These are phyloP conservation scores for Guadua angustifolia DNA, from an alignment of 176 grass and related monocot species.

Conservation along the genomic window DNA sequence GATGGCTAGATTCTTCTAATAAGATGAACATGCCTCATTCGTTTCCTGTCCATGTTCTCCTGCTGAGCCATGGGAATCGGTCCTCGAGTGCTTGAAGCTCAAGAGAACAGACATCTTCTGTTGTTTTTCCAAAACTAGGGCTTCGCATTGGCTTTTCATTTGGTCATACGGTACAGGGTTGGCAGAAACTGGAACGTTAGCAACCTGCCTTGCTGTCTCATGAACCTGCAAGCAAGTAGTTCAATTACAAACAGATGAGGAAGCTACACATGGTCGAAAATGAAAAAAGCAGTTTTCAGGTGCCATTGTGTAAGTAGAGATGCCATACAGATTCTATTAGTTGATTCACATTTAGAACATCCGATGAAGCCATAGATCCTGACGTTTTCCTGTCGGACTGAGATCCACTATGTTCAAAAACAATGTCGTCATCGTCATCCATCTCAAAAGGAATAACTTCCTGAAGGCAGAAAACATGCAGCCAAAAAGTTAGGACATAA, in stretches of 20 bases:
- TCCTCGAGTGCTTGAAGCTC: constrained; percentile 83
- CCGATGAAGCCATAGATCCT: constrained; percentile 63
- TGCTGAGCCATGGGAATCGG: constrained; percentile 38
- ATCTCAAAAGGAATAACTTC: constrained; percentile 66
- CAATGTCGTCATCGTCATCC: constrained; percentile 74
- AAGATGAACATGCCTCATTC: constrained; percentile 55
- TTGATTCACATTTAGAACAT: constrained; percentile 89
- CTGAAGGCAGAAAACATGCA: constrained; percentile 55
- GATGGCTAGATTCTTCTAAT: background rate
- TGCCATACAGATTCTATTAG: constrained; percentile 82
- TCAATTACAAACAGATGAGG: constrained; percentile 1
- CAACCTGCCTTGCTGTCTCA: constrained; percentile 75
- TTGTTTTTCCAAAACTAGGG: constrained; percentile 86
- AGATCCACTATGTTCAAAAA: constrained; percentile 68
- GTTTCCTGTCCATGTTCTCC: constrained; percentile 48
- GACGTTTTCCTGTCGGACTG: constrained; percentile 81
- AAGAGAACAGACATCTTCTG: constrained; percentile 91
- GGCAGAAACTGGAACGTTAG: constrained; percentile 53
- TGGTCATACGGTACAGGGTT: constrained; percentile 82
- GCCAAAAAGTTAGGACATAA: constrained; percentile 36
- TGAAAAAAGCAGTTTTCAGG: background rate
- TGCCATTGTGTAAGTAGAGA: constrained; percentile 13
- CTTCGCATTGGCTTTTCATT: constrained; percentile 98
- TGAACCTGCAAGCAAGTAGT: constrained; percentile 66
- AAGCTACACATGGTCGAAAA: background rate